A percentile compares a stretch with the other conserved stretches of the same genome.
Evolutionary conservation across 257 asterid genomes (phyloP).

Genomic region (Fraxinus americana): DNA sequence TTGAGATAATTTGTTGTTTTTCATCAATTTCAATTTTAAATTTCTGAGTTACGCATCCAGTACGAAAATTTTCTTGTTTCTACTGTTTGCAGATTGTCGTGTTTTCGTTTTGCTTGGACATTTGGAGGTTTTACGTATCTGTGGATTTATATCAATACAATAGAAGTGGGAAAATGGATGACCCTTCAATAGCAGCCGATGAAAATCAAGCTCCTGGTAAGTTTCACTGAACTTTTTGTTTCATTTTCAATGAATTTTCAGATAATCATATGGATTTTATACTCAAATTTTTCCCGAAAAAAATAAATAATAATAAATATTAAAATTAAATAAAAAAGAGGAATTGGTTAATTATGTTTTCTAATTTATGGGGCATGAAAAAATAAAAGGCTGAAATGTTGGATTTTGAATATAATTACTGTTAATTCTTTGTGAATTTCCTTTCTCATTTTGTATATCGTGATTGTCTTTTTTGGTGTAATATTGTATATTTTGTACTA

Average conservation of each 20-base stretch:
- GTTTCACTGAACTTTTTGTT: slow-evolving; percentile 9
- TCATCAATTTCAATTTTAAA: no score
- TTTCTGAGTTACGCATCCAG: no score
- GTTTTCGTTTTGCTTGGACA: not conserved
- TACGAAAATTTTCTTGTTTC: no score
- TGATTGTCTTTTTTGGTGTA: not conserved
- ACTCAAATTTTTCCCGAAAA: not conserved
- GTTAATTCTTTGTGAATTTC: not conserved
- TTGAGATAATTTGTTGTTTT: no score
- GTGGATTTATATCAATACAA: not conserved
- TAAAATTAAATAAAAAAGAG: no score
- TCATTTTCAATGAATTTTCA: not conserved
- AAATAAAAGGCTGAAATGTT: not conserved
- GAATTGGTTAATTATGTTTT: not conserved
- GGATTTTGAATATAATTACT: not conserved
- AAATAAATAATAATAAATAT: no score
- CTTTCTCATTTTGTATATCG: not conserved
- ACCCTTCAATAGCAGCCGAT: slow-evolving; percentile 30
- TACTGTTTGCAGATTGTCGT: not conserved
- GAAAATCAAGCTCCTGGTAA: slow-evolving; percentile 42
- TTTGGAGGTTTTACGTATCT: not conserved
- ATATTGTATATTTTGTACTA: not conserved
- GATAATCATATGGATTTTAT: not conserved
- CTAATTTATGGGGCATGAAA: not conserved
- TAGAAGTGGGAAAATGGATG: slow-evolving; percentile 16